Conservation (phyloP, 805 yeast genomes). For the Citeromyces nyonsensis region DNA sequence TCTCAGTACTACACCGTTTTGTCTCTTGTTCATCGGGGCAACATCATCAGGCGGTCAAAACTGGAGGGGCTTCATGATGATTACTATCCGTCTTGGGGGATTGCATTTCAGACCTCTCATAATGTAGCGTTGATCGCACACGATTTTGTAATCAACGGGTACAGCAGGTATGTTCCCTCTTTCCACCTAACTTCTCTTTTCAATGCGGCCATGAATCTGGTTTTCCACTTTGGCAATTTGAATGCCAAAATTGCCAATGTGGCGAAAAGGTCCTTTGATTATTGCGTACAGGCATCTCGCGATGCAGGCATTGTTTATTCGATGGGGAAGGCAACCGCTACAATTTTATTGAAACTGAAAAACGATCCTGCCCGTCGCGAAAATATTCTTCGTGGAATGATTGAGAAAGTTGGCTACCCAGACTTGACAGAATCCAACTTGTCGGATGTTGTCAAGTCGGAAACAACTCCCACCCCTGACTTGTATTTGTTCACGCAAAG, state of each 20-base stretch:
- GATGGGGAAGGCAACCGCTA: constrained; percentile 32
- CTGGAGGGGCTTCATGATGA: constrained; percentile 14
- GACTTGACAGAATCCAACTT: not conserved
- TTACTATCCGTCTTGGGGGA: constrained; percentile 61
- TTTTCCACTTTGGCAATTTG: constrained; percentile 33
- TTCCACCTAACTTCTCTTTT: constrained; percentile 22
- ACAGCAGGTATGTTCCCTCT: constrained; percentile 33
- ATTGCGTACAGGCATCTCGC: constrained; percentile 14
- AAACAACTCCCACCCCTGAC: not conserved
- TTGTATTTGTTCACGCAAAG: not conserved
- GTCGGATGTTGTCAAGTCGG: not conserved
- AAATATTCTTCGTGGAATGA: constrained; percentile 4
- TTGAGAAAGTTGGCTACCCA: not conserved
- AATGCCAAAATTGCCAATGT: constrained; percentile 19
- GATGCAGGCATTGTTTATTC: constrained; percentile 35
- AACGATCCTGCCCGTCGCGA: constrained; percentile 14
- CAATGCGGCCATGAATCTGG: constrained; percentile 48
- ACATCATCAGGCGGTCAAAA: constrained; percentile 3
- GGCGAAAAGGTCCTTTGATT: constrained; percentile 11
- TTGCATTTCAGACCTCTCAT: constrained; percentile 69
- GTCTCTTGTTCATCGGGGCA: constrained; percentile 4
- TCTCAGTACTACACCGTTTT: constrained; percentile 4
- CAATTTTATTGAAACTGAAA: constrained; percentile 26
- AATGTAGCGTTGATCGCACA: constrained; percentile 52
- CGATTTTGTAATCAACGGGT: constrained; percentile 30